Conservation (phyloP, 306 rosid genomes). For the Hylodesmum podocarpum region DNA sequence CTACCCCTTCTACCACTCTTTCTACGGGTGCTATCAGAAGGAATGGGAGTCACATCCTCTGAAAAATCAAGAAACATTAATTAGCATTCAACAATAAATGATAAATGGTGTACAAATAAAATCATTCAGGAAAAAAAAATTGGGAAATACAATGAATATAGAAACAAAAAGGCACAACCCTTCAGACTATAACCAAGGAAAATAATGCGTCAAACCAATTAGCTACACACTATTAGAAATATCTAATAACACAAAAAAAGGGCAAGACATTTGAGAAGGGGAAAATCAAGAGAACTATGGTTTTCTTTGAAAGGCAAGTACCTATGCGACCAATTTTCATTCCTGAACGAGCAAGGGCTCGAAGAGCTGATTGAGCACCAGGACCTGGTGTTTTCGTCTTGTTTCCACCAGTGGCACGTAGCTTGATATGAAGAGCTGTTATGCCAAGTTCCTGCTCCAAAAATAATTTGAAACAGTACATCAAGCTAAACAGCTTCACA, state of each 20-base stretch:
- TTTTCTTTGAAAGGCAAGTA: background rate
- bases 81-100: background rate
- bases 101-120: background rate
- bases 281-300: background rate
- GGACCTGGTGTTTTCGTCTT: slow-evolving; percentile 91
- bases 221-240: no score
- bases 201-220: background rate
- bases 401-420: slow-evolving; percentile 88
- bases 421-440: slow-evolving; percentile 80
- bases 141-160: background rate
- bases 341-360: slow-evolving; percentile 95
- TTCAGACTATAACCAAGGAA: background rate
- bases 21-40: slow-evolving; percentile 88
- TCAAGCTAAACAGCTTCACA: background rate
- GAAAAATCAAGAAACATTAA: slow-evolving; percentile 14
- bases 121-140: background rate
- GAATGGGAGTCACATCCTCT: slow-evolving; percentile 97
- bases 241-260: background rate
- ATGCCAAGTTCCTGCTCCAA: slow-evolving; percentile 74
- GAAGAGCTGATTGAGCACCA: slow-evolving; percentile 91
- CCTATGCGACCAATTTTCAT: slow-evolving; percentile 94
- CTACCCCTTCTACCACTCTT: slow-evolving; percentile 94
- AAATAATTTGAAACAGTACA: background rate
- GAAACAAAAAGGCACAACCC: background rate
- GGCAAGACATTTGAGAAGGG: background rate